Conservation (phyloP, 805 yeast species). For the Candida awuae region DNA sequence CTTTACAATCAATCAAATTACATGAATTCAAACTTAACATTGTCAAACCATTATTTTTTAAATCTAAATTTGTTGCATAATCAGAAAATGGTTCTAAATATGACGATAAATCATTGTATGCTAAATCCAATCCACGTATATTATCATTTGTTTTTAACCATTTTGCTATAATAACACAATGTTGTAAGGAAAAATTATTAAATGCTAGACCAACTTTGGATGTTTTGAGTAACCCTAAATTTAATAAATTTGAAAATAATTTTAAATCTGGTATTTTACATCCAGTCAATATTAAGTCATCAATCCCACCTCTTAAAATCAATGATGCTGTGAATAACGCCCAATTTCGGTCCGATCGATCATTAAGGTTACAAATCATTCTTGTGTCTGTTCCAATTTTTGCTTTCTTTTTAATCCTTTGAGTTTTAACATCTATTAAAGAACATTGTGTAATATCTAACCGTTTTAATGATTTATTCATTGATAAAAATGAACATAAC, state of each 20-base stretch:
- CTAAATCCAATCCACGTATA: conserved; percentile 70
- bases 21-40: conserved; percentile 63
- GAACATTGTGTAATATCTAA: conserved; percentile 70
- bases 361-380: conserved; percentile 41
- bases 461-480: conserved; percentile 48
- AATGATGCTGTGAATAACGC: conserved; percentile 61
- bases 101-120: conserved; percentile 62
- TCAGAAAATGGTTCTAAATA: conserved; percentile 33
- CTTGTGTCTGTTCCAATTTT: conserved; percentile 17
- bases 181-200: conserved; percentile 55
- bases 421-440: conserved; percentile 36
- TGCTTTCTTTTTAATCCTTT: conserved; percentile 30
- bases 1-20: conserved; percentile 44
- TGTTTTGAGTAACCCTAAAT: conserved; percentile 50
- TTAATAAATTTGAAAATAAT: conserved; percentile 47
- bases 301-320: conserved; percentile 63
- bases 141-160: conserved; percentile 45
- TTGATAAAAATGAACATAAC: conserved; percentile 65
- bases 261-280: conserved; percentile 52
- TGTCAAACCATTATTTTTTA: conserved; percentile 24
- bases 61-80: conserved; percentile 14
- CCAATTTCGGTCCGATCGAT: conserved; percentile 83
- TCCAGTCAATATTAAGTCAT: conserved; percentile 74
- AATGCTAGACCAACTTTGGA: conserved; percentile 69
- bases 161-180: conserved; percentile 44